Evolutionary conservation across 2,329 filamentous ascomycete genomes (phyloP).

Genomic region (Aspergillus glaucus): DNA sequence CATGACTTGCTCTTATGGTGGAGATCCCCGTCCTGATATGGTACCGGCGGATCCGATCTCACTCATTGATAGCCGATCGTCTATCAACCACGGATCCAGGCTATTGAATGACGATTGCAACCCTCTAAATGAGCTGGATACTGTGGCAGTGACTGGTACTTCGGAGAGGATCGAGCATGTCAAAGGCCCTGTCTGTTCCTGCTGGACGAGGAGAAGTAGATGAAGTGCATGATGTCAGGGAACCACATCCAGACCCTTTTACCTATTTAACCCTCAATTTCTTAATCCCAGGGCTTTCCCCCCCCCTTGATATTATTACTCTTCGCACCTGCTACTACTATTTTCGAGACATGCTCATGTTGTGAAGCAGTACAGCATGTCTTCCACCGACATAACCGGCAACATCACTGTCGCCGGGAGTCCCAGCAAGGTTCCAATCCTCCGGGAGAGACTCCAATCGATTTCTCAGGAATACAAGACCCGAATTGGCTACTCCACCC

Average conservation of each 20-base stretch:
- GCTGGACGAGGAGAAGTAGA: too few species aligned
- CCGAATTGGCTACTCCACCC: conserved; percentile 20
- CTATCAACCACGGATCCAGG: too few species aligned
- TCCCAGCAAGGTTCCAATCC: conserved; percentile 15
- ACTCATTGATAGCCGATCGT: too few species aligned
- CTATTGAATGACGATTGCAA: too few species aligned
- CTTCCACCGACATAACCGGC: conserved; percentile 6
- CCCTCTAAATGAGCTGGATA: too few species aligned
- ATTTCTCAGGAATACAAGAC: conserved; percentile 26
- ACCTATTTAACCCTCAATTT: background rate
- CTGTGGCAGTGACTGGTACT: background rate
- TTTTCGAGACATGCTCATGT: background rate
- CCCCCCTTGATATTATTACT: background rate
- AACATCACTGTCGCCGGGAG: conserved; percentile 11
- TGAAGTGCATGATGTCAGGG: background rate
- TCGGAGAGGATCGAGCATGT: background rate
- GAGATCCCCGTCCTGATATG: too few species aligned
- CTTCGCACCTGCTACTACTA: background rate
- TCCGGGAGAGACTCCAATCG: conserved; percentile 23
- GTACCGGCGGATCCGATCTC: too few species aligned
- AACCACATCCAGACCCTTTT: background rate
- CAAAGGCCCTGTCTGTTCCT: too few species aligned
- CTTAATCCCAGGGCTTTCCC: background rate
- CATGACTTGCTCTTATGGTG: too few species aligned
- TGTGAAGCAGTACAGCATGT: conserved; percentile 8